Evolutionary conservation across 1,284 basidiomycete species (phyloP).

Genomic region (Earliella scabrosa): DNA sequence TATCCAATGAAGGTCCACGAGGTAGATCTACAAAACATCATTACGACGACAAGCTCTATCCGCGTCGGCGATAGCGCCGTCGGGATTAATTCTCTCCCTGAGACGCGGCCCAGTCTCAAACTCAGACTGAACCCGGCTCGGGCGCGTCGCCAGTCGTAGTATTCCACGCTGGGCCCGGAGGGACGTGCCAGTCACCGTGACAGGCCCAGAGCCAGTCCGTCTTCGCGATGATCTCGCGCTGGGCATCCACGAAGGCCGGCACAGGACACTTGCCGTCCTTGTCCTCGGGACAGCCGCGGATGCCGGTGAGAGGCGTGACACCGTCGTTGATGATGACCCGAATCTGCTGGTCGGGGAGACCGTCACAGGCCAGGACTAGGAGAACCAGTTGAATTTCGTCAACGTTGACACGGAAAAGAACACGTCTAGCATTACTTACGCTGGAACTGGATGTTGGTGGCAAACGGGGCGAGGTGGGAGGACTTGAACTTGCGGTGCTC

Average conservation of each 20-base stretch:
- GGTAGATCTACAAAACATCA: neutral
- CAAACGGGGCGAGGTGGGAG: constrained; percentile 76
- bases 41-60: neutral
- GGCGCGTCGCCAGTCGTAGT: constrained; percentile 36
- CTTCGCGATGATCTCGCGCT: constrained; percentile 66
- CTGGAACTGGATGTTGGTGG: constrained; percentile 79
- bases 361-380: constrained; percentile 61
- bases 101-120: neutral
- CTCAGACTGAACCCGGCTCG: constrained; percentile 2
- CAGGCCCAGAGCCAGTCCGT: constrained; percentile 84
- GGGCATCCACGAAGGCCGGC: constrained; percentile 71
- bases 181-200: constrained; percentile 67
- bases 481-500: constrained; percentile 62
- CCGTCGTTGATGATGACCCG: constrained; percentile 89
- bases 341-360: constrained; percentile 61
- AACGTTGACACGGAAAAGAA: constrained; percentile 4
- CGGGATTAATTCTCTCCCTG: too few relatives aligned
- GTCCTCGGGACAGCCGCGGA: constrained; percentile 73
- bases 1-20: too few relatives aligned
- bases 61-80: too few relatives aligned
- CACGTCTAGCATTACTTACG: constrained; percentile 53
- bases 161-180: constrained; percentile 47
- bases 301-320: constrained; percentile 78
- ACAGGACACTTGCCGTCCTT: constrained; percentile 84
- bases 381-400: neutral